Conservation (phyloP, 1,284 basidiomycete genomes). For the Cutaneotrichosporon sp. region DNA sequence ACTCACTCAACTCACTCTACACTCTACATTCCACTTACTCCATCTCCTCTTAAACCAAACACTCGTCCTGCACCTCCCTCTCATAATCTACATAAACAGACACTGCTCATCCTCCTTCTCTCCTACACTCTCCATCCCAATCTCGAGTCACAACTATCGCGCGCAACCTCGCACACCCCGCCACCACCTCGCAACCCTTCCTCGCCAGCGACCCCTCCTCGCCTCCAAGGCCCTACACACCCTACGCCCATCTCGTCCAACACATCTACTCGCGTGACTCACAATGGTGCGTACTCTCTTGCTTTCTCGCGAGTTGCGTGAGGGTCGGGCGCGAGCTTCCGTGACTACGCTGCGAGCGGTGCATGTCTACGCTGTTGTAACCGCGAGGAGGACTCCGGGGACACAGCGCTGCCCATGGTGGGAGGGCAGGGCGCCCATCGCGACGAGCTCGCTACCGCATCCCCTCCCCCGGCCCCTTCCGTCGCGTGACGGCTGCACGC, state of each 20-base stretch:
- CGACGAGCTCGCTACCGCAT: not conserved
- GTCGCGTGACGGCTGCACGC: not conserved
- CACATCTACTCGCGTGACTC: not conserved
- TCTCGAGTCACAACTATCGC: no score
- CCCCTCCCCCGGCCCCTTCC: not conserved
- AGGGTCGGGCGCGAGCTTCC: no score
- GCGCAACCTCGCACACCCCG: not conserved
- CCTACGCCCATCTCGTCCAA: not conserved
- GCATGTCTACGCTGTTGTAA: no score
- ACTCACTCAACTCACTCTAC: not conserved
- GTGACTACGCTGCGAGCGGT: no score
- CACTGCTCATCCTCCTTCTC: not conserved
- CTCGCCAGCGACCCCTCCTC: not conserved
- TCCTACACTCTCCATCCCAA: not conserved
- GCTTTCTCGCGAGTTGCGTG: no score
- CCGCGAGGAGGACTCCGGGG: no score
- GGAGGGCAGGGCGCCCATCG: no score
- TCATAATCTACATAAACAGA: not conserved
- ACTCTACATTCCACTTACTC: no score
- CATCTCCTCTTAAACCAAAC: no score
- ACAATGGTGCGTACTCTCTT: not conserved
- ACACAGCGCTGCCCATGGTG: no score
- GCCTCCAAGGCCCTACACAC: not conserved
- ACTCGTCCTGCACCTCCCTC: no score
- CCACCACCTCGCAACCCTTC: not conserved